Conservation (phyloP, 805 yeast genomes). For the Limtongia smithiae region DNA sequence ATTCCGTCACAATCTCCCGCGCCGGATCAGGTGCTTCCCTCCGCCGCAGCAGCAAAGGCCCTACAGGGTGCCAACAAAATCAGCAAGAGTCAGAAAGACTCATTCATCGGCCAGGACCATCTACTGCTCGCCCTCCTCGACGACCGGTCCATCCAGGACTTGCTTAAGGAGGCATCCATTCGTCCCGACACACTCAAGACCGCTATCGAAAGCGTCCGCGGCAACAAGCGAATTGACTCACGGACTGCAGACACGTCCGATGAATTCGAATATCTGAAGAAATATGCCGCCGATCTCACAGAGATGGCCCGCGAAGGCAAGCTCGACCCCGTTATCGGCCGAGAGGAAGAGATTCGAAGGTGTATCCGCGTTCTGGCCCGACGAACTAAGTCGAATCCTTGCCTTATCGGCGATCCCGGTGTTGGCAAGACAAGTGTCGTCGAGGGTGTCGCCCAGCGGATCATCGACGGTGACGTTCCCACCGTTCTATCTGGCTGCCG, state of each 20-base stretch:
- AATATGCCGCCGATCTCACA: slow-evolving; percentile 92
- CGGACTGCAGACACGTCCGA: slow-evolving; percentile 89
- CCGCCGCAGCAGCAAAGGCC: slow-evolving; percentile 72
- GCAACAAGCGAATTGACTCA: slow-evolving; percentile 86
- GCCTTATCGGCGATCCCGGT: slow-evolving; percentile 98
- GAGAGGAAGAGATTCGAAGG: slow-evolving; percentile 96
- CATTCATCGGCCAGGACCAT: slow-evolving; percentile 92
- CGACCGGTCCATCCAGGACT: slow-evolving; percentile 62
- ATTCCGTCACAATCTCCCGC: slow-evolving; percentile 88
- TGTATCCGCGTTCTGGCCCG: slow-evolving; percentile 94
- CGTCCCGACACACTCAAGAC: slow-evolving; percentile 68
- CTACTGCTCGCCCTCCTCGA: slow-evolving; percentile 78
- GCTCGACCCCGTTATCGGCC: slow-evolving; percentile 96
- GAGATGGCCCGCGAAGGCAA: slow-evolving; percentile 91
- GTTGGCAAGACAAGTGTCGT: slow-evolving; percentile 98
- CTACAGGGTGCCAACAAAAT: slow-evolving; percentile 71
- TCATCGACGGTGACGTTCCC: slow-evolving; percentile 93
- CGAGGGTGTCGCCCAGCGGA: slow-evolving; percentile 97
- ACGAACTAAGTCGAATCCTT: slow-evolving; percentile 94
- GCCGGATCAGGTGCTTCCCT: slow-evolving; percentile 73
- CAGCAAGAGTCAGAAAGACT: slow-evolving; percentile 83
- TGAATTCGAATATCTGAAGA: slow-evolving; percentile 74
- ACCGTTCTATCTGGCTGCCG: slow-evolving; percentile 75
- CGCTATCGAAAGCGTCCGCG: slow-evolving; percentile 78
- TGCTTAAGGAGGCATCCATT: slow-evolving; percentile 69